Percentiles rank a stretch among this genome's conserved stretches.
These are phyloP conservation scores for Helianthus tuberosus DNA, from an alignment of 129 eudicot genomes.

Conservation along the genomic window DNA sequence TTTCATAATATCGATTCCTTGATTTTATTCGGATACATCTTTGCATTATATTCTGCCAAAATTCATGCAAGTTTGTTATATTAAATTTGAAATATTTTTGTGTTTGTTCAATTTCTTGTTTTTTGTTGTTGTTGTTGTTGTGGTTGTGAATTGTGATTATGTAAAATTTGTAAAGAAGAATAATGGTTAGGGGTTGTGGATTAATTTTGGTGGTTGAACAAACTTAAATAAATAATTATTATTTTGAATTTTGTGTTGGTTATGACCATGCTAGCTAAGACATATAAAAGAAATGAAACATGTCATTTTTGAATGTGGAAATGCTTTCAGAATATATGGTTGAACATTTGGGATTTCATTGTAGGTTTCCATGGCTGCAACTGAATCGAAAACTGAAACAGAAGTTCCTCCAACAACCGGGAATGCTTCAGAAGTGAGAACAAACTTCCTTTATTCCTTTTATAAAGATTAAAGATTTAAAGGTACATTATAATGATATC, in stretches of 20 bases:
- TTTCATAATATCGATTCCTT: not conserved
- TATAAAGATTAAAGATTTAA: too few relatives aligned
- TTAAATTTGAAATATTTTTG: not conserved
- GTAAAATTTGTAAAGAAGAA: not conserved
- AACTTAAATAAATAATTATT: not conserved
- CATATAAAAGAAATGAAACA: too few relatives aligned
- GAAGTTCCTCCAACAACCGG: conserved; percentile 22
- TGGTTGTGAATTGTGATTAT: too few relatives aligned
- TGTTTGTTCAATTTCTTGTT: not conserved
- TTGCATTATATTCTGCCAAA: not conserved
- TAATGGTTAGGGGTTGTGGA: not conserved
- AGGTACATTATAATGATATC: not conserved
- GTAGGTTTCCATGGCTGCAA: conserved; percentile 37
- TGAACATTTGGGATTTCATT: conserved; percentile 11
- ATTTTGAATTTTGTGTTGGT: not conserved
- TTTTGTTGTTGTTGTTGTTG: not conserved
- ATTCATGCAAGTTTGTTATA: not conserved
- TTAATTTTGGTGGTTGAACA: not conserved
- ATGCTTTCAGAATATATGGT: conserved; percentile 5
- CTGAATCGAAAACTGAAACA: conserved; percentile 34
- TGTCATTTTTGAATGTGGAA: not conserved
- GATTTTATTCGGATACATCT: too few relatives aligned
- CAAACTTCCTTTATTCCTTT: not conserved
- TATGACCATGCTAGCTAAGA: not conserved
- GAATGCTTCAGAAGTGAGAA: conserved; percentile 48